phyloP scores from a whole-genome alignment of 441 rosid genomes.

The Aleurites moluccanus region DNA sequence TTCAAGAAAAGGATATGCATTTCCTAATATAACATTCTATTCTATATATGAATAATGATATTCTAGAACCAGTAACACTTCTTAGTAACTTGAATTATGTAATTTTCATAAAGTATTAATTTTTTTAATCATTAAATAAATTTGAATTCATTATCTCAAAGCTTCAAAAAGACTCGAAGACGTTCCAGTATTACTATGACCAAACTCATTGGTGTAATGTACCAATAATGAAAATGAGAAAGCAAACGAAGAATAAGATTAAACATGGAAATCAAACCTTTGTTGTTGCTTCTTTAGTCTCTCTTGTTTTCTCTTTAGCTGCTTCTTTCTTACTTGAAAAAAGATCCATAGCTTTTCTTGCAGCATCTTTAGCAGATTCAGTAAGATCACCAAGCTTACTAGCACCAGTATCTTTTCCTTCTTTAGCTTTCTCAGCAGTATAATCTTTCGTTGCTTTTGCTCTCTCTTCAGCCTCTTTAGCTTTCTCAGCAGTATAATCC shows the following conservation, averaged over 20 bases:
- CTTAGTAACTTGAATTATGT: background rate
- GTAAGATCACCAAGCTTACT: slow-evolving; percentile 49
- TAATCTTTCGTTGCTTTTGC: slow-evolving; percentile 39
- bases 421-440: slow-evolving; percentile 35
- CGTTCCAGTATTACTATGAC: too few relatives aligned
- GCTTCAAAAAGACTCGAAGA: too few relatives aligned
- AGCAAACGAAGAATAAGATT: background rate
- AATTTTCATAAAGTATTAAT: background rate
- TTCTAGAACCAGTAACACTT: background rate
- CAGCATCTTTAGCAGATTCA: slow-evolving; percentile 54
- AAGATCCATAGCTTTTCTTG: slow-evolving; percentile 52
- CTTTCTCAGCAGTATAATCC: slow-evolving; percentile 38
- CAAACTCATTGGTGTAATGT: background rate
- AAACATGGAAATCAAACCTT: slow-evolving; percentile 27
- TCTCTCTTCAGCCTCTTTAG: slow-evolving; percentile 27
- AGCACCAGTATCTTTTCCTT: slow-evolving; percentile 39
- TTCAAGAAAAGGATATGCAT: background rate
- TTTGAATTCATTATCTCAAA: too few relatives aligned
- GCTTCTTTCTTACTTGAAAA: slow-evolving; percentile 64
- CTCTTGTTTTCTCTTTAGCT: slow-evolving; percentile 42
- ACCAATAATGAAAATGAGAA: background rate
- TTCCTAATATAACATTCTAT: background rate
- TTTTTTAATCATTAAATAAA: background rate
- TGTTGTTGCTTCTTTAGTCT: slow-evolving; percentile 38
- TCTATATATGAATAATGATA: background rate